Base-by-base conservation (phyloP, 495 filamentous ascomycete species). In the Penicillium diatomitis region DNA sequence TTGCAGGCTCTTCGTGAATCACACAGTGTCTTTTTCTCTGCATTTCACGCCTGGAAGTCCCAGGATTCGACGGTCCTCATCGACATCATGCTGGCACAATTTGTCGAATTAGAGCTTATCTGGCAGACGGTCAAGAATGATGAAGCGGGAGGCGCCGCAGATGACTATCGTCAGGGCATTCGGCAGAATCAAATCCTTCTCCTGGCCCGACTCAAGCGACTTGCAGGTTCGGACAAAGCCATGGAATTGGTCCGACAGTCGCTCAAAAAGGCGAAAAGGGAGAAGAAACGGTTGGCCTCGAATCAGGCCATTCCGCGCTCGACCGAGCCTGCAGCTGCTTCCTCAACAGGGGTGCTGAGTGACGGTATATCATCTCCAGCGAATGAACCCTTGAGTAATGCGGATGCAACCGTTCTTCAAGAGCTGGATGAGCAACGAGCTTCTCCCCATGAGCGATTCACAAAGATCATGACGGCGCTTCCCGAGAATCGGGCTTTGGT, bases 61-160 rank as follows among this genome's bases (percentile, higher is more conserved):
- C 82, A 89, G 46, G 92, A 98, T 63, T 92, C 91, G 1, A 85
- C 81, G 40, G 85, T 88, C 4, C 67, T 98, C 32, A 84, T 97
- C 48, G 87, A 94, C 52, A 88, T 91, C 45, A 97, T 98, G 92
- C 75, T 97, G 28, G 83, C 90, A 40, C 90, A 95, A 62, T 97
- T 96, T 63, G 85, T 95, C 32, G 91, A 95, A 63, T 72, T 98
- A 11, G 92, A 98, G 62, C 81, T 89, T 28, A 98, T 98, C 32
- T 95, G 89, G 83, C 89, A 95, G 61, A 90, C 87, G 6, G 91
- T 97, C 60, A 97, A 97, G 56, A 82, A 94, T 62, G 87, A 91
- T 52, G 84, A 78, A 12, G 84, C 86, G 36, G 87, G 84, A n/a
- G 82, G 83, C 27, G 92, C 95, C 29, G 81, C 90, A 35, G 83